Percentiles rank a stretch among this genome's conserved stretches.
These are phyloP conservation scores for Fusarium foetens DNA, from an alignment of 2,329 filamentous ascomycete genomes.

Conservation along the genomic window DNA sequence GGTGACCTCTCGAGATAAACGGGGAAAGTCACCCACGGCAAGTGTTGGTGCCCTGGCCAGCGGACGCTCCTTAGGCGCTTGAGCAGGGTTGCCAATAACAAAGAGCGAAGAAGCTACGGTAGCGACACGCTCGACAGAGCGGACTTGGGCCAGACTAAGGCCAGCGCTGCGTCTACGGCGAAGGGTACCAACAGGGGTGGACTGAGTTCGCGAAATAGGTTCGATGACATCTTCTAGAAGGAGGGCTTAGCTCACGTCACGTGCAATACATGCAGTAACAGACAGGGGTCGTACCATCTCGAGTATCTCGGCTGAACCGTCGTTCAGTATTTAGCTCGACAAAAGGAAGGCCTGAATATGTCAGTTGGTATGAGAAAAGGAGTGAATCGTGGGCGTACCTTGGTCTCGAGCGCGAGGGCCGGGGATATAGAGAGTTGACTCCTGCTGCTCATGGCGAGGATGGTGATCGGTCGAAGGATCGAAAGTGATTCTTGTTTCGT, in stretches of 20 bases:
- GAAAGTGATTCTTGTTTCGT: slow-evolving; percentile 42
- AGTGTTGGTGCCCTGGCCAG: slow-evolving; percentile 22
- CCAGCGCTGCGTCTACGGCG: slow-evolving; percentile 41
- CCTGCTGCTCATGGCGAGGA: slow-evolving; percentile 42
- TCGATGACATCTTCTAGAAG: slow-evolving; percentile 36
- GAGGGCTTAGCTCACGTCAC: neutral
- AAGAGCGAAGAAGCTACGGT: slow-evolving; percentile 53
- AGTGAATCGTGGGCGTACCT: slow-evolving; percentile 22
- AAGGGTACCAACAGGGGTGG: slow-evolving; percentile 18
- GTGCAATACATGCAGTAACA: neutral
- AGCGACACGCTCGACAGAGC: slow-evolving; percentile 51
- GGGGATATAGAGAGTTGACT: slow-evolving; percentile 46
- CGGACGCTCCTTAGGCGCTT: slow-evolving; percentile 29
- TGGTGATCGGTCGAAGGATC: slow-evolving; percentile 43
- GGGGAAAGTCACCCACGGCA: slow-evolving; percentile 47
- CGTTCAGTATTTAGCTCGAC: slow-evolving; percentile 41
- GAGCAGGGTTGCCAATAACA: slow-evolving; percentile 47
- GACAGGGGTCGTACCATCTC: slow-evolving; percentile 15
- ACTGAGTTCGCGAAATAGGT: slow-evolving; percentile 21
- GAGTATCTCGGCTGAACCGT: slow-evolving; percentile 34
- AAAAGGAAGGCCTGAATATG: slow-evolving; percentile 39
- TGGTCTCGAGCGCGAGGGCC: slow-evolving; percentile 48
- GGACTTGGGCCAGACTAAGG: slow-evolving; percentile 44
- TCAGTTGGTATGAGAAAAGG: neutral
- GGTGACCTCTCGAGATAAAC: slow-evolving; percentile 55